Base-by-base conservation (phyloP, 352 stramenopile species). In the Thalassiosira hispida region DNA sequence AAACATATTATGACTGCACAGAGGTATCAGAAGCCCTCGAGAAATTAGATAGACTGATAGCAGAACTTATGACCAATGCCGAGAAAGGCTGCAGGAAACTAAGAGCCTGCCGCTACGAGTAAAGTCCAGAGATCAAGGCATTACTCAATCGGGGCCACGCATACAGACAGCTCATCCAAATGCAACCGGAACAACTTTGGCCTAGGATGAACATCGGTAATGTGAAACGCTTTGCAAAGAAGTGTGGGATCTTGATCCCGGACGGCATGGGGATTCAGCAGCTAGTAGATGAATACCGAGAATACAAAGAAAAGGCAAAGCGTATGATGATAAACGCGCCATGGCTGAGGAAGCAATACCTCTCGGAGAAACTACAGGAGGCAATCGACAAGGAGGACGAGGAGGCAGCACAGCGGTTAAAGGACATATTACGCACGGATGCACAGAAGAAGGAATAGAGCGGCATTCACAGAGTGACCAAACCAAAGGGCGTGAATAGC, bases 61-160 rank as follows among this genome's bases (percentile, higher is more conserved):
- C 14, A 9, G 27, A 62, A 23, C 29, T 62, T 2, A 62, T 62
- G 53, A 25, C 46, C 1, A 6, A 16, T 3, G 0, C 53, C 0
- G 53, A 62, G 33, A 1, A 12, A 1, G 9, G 46, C 22, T 62
- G 53, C 16, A n/a, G 53, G 11, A 62, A 46, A 18, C 1, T 42
- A n/a, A 25, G 33, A 7, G 12, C 53, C 1, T 11, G 27, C 9
- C 53, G 46, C 53, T 62, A 62, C 29, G 53, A 62, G 23, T 62
- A 25, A 16, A 46, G 27, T 2, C 53, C 53, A 2, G 25, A 12
- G 14, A 23, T 46, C 11, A 62, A 62, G 9, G 9, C 8, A 18
- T 62, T 25, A 27, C 25, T 62, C 5, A 27, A 62, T 23, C 0
- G 25, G 5, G 44, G 53, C 33, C 53, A 62, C 33, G 53, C 53